These are phyloP conservation scores for Fomes fomentarius DNA, from an alignment of 1,284 basidiomycete species.

Conservation along the genomic window DNA sequence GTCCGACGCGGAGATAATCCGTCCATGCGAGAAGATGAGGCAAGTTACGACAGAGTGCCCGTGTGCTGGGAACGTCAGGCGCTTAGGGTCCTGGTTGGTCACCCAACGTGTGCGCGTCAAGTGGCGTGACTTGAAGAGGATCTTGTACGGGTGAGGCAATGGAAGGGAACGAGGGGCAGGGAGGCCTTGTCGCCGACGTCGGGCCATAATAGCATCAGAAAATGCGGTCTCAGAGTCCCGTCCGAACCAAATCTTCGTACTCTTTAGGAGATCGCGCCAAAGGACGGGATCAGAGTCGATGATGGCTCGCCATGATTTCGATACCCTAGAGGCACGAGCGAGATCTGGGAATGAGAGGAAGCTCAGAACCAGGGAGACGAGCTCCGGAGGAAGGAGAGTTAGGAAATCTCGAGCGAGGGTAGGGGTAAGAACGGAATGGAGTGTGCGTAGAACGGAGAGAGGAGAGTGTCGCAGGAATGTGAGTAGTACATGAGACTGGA, in stretches of 20 bases:
- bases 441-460: constrained; percentile 78
- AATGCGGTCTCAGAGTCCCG: constrained; percentile 76
- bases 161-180: constrained; percentile 52
- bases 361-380: constrained; percentile 80
- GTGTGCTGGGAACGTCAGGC: constrained; percentile 84
- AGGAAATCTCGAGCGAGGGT: constrained; percentile 88
- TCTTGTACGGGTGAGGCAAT: constrained; percentile 82
- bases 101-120: constrained; percentile 81
- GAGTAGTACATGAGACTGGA: constrained; percentile 86
- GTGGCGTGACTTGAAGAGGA: constrained; percentile 84
- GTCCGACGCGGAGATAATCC: constrained; percentile 94
- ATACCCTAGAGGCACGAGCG: constrained; percentile 80
- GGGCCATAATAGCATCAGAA: constrained; percentile 60
- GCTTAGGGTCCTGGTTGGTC: constrained; percentile 70
- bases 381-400: constrained; percentile 82
- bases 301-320: constrained; percentile 78
- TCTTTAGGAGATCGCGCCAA: constrained; percentile 81
- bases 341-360: constrained; percentile 79
- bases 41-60: constrained; percentile 92
- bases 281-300: constrained; percentile 85
- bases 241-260: constrained; percentile 84
- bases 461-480: constrained; percentile 84
- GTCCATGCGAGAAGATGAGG: constrained; percentile 89
- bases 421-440: constrained; percentile 83
- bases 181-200: constrained; percentile 51